These are phyloP conservation scores for Penicillium desertorum DNA, from an alignment of 495 filamentous ascomycete species.

Conservation along the genomic window DNA sequence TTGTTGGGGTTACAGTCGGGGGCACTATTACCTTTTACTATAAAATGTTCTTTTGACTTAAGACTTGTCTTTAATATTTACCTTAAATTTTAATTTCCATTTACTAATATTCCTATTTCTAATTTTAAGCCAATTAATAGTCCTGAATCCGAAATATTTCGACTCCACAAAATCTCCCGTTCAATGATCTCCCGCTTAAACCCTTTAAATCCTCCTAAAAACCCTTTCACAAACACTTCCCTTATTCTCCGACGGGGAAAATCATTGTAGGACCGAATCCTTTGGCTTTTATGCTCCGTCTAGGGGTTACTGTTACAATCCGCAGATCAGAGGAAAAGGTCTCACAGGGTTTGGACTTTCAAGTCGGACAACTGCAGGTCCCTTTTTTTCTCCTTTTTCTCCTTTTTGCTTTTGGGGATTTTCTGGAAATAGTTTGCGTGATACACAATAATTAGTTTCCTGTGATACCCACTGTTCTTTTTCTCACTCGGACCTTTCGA, in stretches of 20 bases:
- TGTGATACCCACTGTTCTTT: neutral
- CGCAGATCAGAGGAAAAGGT: slow-evolving; percentile 18
- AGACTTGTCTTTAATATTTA: no score
- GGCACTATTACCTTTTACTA: no score
- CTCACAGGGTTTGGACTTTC: slow-evolving; percentile 17
- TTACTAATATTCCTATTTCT: no score
- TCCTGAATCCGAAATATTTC: no score
- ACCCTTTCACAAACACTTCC: neutral
- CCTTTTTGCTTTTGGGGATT: neutral
- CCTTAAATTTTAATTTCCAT: no score
- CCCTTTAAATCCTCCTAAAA: neutral
- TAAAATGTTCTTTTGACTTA: no score
- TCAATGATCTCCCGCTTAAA: neutral
- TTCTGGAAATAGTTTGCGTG: slow-evolving; percentile 1
- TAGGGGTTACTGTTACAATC: slow-evolving; percentile 33
- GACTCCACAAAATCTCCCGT: neutral
- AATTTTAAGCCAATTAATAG: no score
- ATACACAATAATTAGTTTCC: slow-evolving; percentile 1
- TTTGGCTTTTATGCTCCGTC: slow-evolving; percentile 26
- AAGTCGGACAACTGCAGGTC: slow-evolving; percentile 25
- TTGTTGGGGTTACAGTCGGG: no score
- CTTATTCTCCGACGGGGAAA: slow-evolving; percentile 28
- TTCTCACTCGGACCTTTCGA: neutral
- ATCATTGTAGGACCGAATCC: slow-evolving; percentile 16
- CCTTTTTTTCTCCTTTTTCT: neutral